These are phyloP conservation scores for Colletotrichum horii DNA, from an alignment of 2,329 filamentous ascomycete genomes.

Conservation along the genomic window DNA sequence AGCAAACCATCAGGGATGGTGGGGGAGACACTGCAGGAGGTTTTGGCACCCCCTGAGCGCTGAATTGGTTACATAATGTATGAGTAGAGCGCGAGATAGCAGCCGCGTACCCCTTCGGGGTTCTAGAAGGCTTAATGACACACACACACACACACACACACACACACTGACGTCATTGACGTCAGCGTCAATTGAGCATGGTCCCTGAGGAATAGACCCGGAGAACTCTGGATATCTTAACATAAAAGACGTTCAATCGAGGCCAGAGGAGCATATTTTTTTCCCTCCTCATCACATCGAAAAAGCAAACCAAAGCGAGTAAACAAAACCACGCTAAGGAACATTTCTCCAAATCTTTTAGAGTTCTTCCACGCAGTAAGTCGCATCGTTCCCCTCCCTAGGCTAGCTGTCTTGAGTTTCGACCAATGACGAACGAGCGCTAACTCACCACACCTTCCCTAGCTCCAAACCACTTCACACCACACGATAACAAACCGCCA, in stretches of 20 bases:
- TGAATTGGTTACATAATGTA: too few species aligned
- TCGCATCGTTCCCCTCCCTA: neutral
- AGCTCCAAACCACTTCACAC: neutral
- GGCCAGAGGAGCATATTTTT: neutral
- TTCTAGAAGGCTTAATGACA: too few species aligned
- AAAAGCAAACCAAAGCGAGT: neutral
- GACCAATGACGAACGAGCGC: neutral
- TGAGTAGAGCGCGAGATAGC: too few species aligned
- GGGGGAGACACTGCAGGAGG: too few species aligned
- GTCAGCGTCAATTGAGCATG: slow-evolving; percentile 8
- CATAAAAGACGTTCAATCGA: neutral
- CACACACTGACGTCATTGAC: slow-evolving; percentile 26
- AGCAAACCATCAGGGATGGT: too few species aligned
- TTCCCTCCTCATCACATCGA: neutral
- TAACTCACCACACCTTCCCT: neutral
- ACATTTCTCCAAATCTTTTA: neutral
- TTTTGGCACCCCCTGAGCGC: too few species aligned
- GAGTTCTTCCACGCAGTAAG: neutral
- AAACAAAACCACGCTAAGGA: neutral
- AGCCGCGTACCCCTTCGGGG: too few species aligned
- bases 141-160: too few species aligned
- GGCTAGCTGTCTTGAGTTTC: neutral
- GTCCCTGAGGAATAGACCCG: neutral
- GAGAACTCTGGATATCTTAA: neutral
- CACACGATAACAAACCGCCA: neutral